Base-by-base conservation (phyloP, 768 basidiomycete species). In the Russula sp. region DNA sequence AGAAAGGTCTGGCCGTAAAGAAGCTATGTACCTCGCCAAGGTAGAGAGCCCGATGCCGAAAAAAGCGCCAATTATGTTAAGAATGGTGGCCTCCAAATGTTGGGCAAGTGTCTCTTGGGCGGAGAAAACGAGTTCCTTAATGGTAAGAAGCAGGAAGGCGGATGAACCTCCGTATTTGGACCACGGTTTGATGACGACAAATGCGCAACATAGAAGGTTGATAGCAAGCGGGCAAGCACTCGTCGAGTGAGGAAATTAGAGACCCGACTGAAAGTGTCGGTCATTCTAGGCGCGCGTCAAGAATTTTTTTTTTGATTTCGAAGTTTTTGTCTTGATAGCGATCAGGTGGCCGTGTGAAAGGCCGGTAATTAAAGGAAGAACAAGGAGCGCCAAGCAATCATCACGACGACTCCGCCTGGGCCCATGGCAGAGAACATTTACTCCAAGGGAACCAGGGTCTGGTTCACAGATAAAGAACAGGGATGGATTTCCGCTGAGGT, bases 401-500 rank as follows among this genome's bases (percentile, higher is more conserved):
- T 65, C 40, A 57, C 67, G 57, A 57, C 65, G 16, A 59, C 52
- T 59, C 52, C 57, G 57, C 49, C 58, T 56, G 67, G n/a, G 46
- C 73, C 69, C 76, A 92, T 92, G 90, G 89, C 90, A 75, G 90
- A 92, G 80, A 91, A 92, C 80, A 89, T 92, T 73, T 92, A 92
- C 79, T 89, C 86, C 82, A 92, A 88, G 76, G 90, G 90, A 66
- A 92, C 90, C 67, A 82, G 90, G 70, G 90, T 92, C 73, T 92
- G 90, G 94, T 94, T 95, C 72, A 85, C 92, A 68, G 93, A 96
- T 80, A 94, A 91, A 76, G 94, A 96, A 67, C 86, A 89, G 69
- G 93, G 92, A 66, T 97, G 94, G 94, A 82, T 96, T 70, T 91
- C 92, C 49, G 94, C 89, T 63, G 90, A 93, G 75, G 91, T 95